Evolutionary conservation across 139 green algal genomes (phyloP).

Genomic region (Desmodesmus armatus): DNA sequence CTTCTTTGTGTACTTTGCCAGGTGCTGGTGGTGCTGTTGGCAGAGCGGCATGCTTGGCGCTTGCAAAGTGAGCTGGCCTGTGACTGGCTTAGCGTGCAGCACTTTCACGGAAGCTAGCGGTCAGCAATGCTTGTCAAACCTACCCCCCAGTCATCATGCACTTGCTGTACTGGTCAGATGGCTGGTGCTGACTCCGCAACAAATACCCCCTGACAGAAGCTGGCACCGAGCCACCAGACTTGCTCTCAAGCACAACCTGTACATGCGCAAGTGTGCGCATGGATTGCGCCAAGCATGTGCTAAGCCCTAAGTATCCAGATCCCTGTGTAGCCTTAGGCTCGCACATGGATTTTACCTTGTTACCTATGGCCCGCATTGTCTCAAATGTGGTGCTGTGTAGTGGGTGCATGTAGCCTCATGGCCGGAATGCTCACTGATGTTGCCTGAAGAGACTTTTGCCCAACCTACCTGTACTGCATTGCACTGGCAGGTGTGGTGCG

Average conservation of each 20-base stretch:
- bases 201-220: background rate
- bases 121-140: background rate
- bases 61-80: background rate
- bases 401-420: too few relatives aligned
- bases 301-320: too few relatives aligned
- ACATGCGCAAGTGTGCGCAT: too few relatives aligned
- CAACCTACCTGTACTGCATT: too few relatives aligned
- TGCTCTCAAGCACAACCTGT: background rate
- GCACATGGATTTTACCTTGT: too few relatives aligned
- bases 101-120: background rate
- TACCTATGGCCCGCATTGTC: too few relatives aligned
- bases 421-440: background rate
- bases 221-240: background rate
- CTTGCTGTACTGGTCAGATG: too few relatives aligned
- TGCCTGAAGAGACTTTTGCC: background rate
- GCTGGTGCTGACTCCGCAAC: too few relatives aligned
- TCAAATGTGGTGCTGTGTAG: too few relatives aligned
- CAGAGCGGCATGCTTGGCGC: background rate
- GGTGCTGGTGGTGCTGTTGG: constrained; percentile 1
- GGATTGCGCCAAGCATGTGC: too few relatives aligned
- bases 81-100: background rate
- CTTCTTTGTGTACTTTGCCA: background rate
- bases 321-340: too few relatives aligned
- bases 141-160: too few relatives aligned
- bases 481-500: constrained; percentile 43